These are phyloP conservation scores for Solanum rostratum DNA, from an alignment of 257 asterid species.

Conservation along the genomic window DNA sequence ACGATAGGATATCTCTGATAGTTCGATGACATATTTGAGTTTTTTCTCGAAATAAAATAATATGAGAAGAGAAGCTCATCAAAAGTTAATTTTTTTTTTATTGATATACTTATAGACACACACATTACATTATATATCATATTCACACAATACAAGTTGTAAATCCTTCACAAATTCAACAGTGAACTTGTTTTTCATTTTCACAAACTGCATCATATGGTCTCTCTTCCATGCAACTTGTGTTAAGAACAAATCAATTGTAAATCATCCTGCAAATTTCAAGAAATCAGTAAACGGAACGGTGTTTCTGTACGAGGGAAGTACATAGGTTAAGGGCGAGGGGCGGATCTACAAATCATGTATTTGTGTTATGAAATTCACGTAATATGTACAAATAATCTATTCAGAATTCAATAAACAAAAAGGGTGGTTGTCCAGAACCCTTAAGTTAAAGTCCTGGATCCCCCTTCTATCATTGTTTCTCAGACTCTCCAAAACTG, in stretches of 20 bases:
- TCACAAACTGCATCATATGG: not conserved
- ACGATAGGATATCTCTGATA: not conserved
- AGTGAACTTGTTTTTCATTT: not conserved
- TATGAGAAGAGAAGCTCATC: not conserved
- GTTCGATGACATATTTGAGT: not conserved
- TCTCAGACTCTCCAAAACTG: not conserved
- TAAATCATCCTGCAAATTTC: not conserved
- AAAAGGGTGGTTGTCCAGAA: not conserved
- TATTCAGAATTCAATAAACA: not conserved
- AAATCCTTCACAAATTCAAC: not conserved
- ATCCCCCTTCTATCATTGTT: not conserved
- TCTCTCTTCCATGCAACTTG: not conserved
- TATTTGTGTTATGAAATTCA: not conserved
- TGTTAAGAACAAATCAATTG: not conserved
- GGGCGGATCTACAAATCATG: not conserved
- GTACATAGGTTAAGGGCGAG: not conserved
- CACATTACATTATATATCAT: not conserved
- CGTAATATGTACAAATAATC: not conserved
- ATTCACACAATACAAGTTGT: not conserved
- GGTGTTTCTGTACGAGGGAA: not conserved
- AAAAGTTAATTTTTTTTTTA: not conserved
- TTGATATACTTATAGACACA: not conserved
- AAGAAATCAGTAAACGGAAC: not conserved
- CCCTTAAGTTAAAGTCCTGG: not conserved
- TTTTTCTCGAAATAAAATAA: not conserved